Percentiles rank a stretch among this genome's conserved stretches.
phyloP scores from a whole-genome alignment of 208 protist genomes.

The Acanthamoeba lenticulata region DNA sequence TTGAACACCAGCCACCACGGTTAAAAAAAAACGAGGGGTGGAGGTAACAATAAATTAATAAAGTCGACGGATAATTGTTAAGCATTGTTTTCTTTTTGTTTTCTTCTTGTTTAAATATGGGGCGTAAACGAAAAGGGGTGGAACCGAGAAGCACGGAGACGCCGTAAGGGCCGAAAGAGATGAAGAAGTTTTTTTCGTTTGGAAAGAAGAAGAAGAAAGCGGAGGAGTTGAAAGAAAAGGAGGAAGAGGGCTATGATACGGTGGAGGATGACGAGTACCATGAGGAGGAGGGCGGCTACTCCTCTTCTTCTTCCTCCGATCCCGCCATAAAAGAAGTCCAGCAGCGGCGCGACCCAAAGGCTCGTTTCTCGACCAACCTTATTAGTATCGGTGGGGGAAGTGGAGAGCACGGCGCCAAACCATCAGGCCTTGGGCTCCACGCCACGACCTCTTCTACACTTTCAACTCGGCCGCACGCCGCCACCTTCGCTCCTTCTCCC shows the following conservation, averaged over 20 bases:
- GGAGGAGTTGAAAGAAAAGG: slow-evolving; percentile 18
- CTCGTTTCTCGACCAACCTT: background rate
- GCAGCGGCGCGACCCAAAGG: background rate
- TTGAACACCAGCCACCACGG: background rate
- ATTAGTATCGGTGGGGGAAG: background rate
- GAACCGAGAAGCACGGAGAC: too few species aligned
- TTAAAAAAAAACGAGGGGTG: too few species aligned
- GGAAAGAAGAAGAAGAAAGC: slow-evolving; percentile 53
- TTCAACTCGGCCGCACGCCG: background rate
- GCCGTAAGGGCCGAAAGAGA: too few species aligned
- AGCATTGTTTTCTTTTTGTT: too few species aligned
- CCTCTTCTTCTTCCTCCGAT: too few species aligned
- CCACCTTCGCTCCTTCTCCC: background rate
- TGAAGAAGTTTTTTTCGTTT: slow-evolving; percentile 30
- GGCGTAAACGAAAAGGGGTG: too few species aligned
- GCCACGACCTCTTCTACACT: too few species aligned
- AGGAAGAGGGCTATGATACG: slow-evolving; percentile 15
- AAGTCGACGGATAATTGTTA: too few species aligned
- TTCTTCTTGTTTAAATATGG: too few species aligned
- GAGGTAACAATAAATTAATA: too few species aligned
- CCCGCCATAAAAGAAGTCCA: background rate
- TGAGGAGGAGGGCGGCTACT: background rate
- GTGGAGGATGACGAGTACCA: slow-evolving; percentile 41
- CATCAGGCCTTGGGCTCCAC: background rate
- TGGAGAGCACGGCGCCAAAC: background rate